These are phyloP conservation scores for Neobulgaria alba DNA, from an alignment of 2,329 filamentous ascomycete species.

Conservation along the genomic window DNA sequence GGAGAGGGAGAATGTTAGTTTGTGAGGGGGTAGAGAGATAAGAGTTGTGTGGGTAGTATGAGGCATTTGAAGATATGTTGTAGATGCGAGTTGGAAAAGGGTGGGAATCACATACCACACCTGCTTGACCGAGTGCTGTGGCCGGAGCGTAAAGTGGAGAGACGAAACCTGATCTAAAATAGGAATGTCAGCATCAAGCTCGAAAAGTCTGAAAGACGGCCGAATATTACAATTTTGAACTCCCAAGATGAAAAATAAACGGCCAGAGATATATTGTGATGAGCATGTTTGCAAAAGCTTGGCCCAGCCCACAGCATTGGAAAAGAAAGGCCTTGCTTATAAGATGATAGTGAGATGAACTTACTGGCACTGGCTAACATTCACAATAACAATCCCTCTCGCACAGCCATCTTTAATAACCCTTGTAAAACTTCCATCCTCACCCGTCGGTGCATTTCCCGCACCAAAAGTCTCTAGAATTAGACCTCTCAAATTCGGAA, in stretches of 20 bases:
- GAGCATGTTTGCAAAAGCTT: too few relatives aligned
- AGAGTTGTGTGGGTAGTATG: slow-evolving; percentile 20
- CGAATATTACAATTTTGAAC: too few relatives aligned
- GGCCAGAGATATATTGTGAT: too few relatives aligned
- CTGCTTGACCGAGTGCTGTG: slow-evolving; percentile 54
- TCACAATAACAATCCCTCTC: slow-evolving; percentile 62
- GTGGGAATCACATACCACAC: slow-evolving; percentile 48
- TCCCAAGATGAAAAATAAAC: too few relatives aligned
- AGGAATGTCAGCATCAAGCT: too few relatives aligned
- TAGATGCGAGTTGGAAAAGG: too few relatives aligned
- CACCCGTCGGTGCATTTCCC: slow-evolving; percentile 61
- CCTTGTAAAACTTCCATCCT: slow-evolving; percentile 46
- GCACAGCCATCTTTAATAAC: slow-evolving; percentile 55
- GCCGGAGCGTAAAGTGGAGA: slow-evolving; percentile 50
- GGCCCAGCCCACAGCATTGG: too few relatives aligned
- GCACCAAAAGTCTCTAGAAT: slow-evolving; percentile 66
- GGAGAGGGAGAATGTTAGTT: background rate
- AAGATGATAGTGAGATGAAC: background rate
- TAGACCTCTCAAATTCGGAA: slow-evolving; percentile 55
- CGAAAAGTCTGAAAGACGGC: too few relatives aligned
- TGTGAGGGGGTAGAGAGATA: slow-evolving; percentile 2
- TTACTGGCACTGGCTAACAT: slow-evolving; percentile 52
- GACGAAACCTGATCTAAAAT: slow-evolving; percentile 43
- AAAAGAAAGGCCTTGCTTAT: too few relatives aligned
- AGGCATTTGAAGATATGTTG: slow-evolving; percentile 31